Percentiles rank a stretch among this genome's conserved stretches.
Conservation (phyloP, 2,329 filamentous ascomycete species). For the Talaromyces funiculosus region DNA sequence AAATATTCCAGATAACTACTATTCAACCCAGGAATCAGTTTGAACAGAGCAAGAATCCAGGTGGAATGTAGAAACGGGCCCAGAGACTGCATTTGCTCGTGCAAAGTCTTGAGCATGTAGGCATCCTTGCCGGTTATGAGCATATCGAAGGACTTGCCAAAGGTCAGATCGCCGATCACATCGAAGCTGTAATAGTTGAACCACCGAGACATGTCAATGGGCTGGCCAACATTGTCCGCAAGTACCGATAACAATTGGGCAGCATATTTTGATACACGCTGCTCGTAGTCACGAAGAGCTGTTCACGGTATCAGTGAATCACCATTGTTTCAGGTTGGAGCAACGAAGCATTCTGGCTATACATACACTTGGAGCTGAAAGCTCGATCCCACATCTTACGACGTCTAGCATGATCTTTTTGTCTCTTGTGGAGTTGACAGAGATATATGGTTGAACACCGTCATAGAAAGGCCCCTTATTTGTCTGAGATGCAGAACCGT, state of each 20-base stretch:
- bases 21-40: conserved; percentile 17
- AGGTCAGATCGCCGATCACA: conserved; percentile 34
- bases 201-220: conserved; percentile 19
- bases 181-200: conserved; percentile 24
- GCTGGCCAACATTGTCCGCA: background rate
- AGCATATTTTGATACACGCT: conserved; percentile 10
- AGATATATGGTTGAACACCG: conserved; percentile 10
- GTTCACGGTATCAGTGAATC: background rate
- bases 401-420: conserved; percentile 13
- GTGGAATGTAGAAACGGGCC: conserved; percentile 18
- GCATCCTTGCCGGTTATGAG: conserved; percentile 19
- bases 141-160: conserved; percentile 35
- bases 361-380: conserved; percentile 25
- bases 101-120: conserved; percentile 19
- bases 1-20: conserved; percentile 15
- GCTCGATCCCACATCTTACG: conserved; percentile 21
- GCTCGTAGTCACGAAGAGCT: conserved; percentile 13
- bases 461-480: conserved; percentile 14
- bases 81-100: conserved; percentile 17
- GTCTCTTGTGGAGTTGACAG: conserved; percentile 13
- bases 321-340: too few relatives aligned
- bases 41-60: conserved; percentile 23
- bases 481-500: conserved; percentile 10
- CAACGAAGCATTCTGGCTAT: background rate
- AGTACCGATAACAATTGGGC: conserved; percentile 13